These are phyloP conservation scores for Choiromyces venosus DNA, from an alignment of 495 filamentous ascomycete genomes.

Conservation along the genomic window DNA sequence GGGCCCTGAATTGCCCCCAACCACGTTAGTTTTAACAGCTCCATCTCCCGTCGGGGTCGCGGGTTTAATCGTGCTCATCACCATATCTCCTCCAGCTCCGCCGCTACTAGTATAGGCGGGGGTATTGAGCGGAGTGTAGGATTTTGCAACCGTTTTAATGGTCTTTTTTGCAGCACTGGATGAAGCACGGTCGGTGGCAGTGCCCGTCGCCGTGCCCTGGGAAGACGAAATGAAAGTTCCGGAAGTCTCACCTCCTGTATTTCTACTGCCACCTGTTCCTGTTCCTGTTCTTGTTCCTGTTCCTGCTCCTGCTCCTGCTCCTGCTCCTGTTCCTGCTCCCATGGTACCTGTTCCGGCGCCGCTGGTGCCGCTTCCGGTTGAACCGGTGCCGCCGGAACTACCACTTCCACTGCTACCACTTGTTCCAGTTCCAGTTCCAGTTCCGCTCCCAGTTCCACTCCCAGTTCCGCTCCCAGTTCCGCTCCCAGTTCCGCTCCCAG, in stretches of 20 bases:
- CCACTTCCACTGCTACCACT: neutral
- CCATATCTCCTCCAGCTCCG: conserved; percentile 8
- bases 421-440: conserved; percentile 2
- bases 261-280: neutral
- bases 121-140: neutral
- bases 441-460: neutral
- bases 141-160: conserved; percentile 1
- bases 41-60: conserved; percentile 14
- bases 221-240: conserved; percentile 19
- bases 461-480: neutral
- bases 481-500: neutral
- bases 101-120: neutral
- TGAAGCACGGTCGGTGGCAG: conserved; percentile 4
- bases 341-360: conserved; percentile 11
- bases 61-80: conserved; percentile 10
- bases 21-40: conserved; percentile 28
- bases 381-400: conserved; percentile 9
- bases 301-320: neutral
- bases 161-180: neutral
- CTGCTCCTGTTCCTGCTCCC: neutral
- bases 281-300: no score
- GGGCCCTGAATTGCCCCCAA: conserved; percentile 14
- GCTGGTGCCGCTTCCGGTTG: conserved; percentile 12
- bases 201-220: conserved; percentile 7
- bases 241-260: conserved; percentile 26